phyloP scores from a whole-genome alignment of 1,284 basidiomycete genomes.

The Melampsora abietis-canadensis region DNA sequence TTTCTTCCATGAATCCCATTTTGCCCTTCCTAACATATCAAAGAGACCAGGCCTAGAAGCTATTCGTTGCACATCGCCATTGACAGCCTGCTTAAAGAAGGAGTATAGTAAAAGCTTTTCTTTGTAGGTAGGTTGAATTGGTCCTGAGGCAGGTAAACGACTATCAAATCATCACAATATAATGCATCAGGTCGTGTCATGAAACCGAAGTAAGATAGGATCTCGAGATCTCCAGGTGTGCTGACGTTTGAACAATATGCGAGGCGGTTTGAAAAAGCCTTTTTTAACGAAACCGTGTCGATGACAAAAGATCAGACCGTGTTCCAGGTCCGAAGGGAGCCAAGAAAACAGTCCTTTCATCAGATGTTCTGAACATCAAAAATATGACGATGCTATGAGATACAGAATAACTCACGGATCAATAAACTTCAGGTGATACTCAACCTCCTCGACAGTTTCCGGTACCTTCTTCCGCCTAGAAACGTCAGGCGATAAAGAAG shows the following conservation, averaged over 20 bases:
- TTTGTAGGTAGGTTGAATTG: conserved; percentile 38
- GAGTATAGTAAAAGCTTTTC: conserved; percentile 39
- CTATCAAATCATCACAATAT: conserved; percentile 6
- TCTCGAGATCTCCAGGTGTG: background rate
- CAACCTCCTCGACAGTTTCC: too few relatives aligned
- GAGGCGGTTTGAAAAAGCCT: conserved; percentile 35
- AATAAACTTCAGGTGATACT: too few relatives aligned
- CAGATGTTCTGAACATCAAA: too few relatives aligned
- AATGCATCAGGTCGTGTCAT: background rate
- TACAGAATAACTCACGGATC: too few relatives aligned
- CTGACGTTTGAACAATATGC: conserved; percentile 37
- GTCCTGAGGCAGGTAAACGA: conserved; percentile 18
- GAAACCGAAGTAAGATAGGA: background rate
- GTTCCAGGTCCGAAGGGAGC: background rate
- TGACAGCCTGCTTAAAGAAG: conserved; percentile 34
- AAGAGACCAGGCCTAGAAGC: conserved; percentile 30
- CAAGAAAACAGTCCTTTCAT: background rate
- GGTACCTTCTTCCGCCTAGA: too few relatives aligned
- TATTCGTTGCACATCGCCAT: conserved; percentile 23
- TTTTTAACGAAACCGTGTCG: background rate
- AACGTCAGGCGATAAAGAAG: too few relatives aligned
- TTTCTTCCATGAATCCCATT: conserved; percentile 41
- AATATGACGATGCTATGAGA: too few relatives aligned
- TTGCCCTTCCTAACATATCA: conserved; percentile 36
- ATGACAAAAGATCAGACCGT: background rate